These are phyloP conservation scores for Macroventuria anomochaeta DNA, from an alignment of 2,329 filamentous ascomycete genomes.

Conservation along the genomic window DNA sequence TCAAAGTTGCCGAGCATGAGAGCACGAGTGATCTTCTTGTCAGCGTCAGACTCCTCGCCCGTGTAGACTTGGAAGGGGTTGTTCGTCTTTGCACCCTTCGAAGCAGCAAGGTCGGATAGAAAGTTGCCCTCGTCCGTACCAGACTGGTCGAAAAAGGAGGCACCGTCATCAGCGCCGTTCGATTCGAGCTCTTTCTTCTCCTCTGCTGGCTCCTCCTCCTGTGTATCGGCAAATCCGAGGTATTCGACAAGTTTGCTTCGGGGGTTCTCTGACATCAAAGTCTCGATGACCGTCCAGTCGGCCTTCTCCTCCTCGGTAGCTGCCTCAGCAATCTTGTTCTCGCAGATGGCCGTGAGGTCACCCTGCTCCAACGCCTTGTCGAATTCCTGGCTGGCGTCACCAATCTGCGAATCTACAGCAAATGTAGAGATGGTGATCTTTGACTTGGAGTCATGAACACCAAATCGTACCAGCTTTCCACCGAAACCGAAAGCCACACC, in stretches of 20 bases:
- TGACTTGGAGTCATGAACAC: conserved; percentile 72
- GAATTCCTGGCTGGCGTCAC: conserved; percentile 84
- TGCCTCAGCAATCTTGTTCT: conserved; percentile 75
- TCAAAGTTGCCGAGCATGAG: conserved; percentile 91
- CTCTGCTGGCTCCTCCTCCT: conserved; percentile 48
- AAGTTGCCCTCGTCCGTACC: conserved; percentile 78
- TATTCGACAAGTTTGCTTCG: conserved; percentile 85
- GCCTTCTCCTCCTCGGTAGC: conserved; percentile 90
- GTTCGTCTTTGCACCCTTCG: conserved; percentile 90
- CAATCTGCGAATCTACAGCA: conserved; percentile 83
- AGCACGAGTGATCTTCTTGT: conserved; percentile 85
- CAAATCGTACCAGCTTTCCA: conserved; percentile 84
- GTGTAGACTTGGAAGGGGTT: conserved; percentile 91
- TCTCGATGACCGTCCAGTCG: conserved; percentile 94
- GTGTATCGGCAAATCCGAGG: conserved; percentile 77
- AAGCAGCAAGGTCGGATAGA: conserved; percentile 80
- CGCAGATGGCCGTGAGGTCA: conserved; percentile 79
- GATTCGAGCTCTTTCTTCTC: conserved; percentile 50
- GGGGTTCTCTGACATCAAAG: conserved; percentile 83
- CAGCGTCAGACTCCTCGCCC: conserved; percentile 81
- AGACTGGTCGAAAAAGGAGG: conserved; percentile 81
- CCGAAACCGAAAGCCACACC: conserved; percentile 95
- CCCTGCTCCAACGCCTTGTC: conserved; percentile 81
- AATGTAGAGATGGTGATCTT: conserved; percentile 87
- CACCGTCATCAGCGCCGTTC: conserved; percentile 53